A percentile compares a stretch with the other conserved stretches of the same genome.
phyloP scores from a whole-genome alignment of 345 rosid species.

The Pistacia vera region DNA sequence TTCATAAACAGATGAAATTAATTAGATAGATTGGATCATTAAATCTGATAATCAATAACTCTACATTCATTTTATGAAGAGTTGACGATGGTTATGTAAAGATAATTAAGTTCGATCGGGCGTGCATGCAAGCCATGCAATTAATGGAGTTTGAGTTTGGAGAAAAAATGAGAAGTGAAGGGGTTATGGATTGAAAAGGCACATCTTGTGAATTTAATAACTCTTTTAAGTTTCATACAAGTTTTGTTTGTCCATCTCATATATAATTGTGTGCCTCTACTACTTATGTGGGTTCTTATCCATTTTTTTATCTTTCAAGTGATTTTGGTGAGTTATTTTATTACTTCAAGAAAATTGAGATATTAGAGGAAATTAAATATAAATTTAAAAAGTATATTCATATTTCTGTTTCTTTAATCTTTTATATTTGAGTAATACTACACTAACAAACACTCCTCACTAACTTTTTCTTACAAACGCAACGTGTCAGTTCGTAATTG shows the following conservation, averaged over 20 bases:
- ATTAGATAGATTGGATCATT: not conserved
- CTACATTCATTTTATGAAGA: no score
- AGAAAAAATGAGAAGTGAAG: not conserved
- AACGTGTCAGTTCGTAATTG: no score
- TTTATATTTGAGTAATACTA: no score
- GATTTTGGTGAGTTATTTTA: no score
- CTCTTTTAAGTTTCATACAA: not conserved
- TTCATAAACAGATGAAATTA: not conserved
- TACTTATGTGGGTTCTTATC: not conserved
- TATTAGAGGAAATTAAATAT: no score
- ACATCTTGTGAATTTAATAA: not conserved
- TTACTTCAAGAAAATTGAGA: no score
- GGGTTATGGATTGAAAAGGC: not conserved
- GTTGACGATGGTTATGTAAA: no score
- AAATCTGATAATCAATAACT: conserved; percentile 2
- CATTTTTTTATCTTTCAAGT: no score
- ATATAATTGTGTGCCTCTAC: not conserved
- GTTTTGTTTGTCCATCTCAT: not conserved
- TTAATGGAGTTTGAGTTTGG: not conserved
- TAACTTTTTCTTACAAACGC: no score
- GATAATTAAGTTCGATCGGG: not conserved
- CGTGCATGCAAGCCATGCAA: not conserved
- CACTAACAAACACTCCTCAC: no score
- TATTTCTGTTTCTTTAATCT: no score
- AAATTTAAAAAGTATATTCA: no score